These are phyloP conservation scores for Anthracocystis walkeri DNA, from an alignment of 1,284 basidiomycete species.

Conservation along the genomic window DNA sequence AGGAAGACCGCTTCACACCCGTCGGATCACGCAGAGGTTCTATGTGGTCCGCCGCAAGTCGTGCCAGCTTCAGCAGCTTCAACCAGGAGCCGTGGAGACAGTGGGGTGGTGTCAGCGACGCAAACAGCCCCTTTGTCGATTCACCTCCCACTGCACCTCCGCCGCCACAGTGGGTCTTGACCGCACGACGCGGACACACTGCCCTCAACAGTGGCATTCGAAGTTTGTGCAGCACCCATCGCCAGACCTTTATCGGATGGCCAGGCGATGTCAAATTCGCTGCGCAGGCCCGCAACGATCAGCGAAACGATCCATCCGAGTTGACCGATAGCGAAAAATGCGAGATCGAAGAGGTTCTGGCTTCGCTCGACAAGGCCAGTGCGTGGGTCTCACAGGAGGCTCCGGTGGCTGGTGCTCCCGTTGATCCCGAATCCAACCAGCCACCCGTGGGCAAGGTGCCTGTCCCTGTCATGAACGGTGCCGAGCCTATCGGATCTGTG, in stretches of 20 bases:
- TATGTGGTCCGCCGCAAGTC: slow-evolving; percentile 47
- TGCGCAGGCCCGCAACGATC: slow-evolving; percentile 56
- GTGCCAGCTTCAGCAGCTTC: slow-evolving; percentile 53
- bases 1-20: slow-evolving; percentile 65
- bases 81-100: slow-evolving; percentile 49
- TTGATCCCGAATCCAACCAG: slow-evolving; percentile 35
- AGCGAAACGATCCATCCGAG: slow-evolving; percentile 59
- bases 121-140: slow-evolving; percentile 41
- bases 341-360: slow-evolving; percentile 65
- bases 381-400: slow-evolving; percentile 59
- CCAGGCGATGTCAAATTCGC: slow-evolving; percentile 81
- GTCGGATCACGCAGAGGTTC: slow-evolving; percentile 58
- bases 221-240: slow-evolving; percentile 82
- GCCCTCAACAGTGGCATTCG: slow-evolving; percentile 95
- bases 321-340: slow-evolving; percentile 56
- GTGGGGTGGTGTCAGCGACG: slow-evolving; percentile 49
- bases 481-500: slow-evolving; percentile 63
- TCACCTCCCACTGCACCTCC: slow-evolving; percentile 42
- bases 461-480: slow-evolving; percentile 61
- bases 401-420: slow-evolving; percentile 49
- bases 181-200: slow-evolving; percentile 86
- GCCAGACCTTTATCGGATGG: slow-evolving; percentile 93
- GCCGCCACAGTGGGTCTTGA: slow-evolving; percentile 78
- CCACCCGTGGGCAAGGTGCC: slow-evolving; percentile 48
- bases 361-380: slow-evolving; percentile 60